Base-by-base conservation (phyloP, 345 rosid species). In the Iberis pinnata region DNA sequence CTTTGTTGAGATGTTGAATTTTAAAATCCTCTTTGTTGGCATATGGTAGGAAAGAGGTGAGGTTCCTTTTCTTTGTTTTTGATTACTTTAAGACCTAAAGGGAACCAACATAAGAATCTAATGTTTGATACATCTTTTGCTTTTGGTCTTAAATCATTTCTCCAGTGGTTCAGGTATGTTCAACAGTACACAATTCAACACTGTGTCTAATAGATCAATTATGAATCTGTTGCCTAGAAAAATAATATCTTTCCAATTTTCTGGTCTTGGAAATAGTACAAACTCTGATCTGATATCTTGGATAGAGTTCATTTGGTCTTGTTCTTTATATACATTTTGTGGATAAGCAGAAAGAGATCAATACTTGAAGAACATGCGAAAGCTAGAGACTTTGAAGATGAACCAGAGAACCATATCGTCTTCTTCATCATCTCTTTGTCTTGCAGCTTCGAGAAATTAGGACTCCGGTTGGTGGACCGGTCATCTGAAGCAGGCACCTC, bases 381-480 rank as follows among this genome's bases (percentile, higher is more conserved):
- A 59, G 55, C 49, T 51, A 15, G 12, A 27, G 48, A 66, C 47
- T 43, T 14, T 42, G 53, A 43, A 49, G 40, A n/a, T n/a, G n/a
- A n/a, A n/a, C n/a, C n/a, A n/a, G 22, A 31, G 31, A 32, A 31
- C 56, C 49, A 1, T 31, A 12, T 18, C 0, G 2, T 58, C 54
- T 35, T 52, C 54, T 31, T 44, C 38, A 38, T 59, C 22, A 10
- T 75, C 76, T 78, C 74, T 75, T 79, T 3, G 85, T 78, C 32
- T 55, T 76, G 79, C 96, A 86, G 29, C 18, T 70, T 45, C 58
- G 77, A 55, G 76, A 66, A 47, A 84, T 58, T 26, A 90, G 62
- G 42, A 74, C 71, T 44, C 98, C 98, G 1, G 77, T 71, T 12
- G 98, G 98, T 12, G 96, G 98, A 64, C 87, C 66, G 2, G 90